Evolutionary conservation across 352 stramenopile species (phyloP).

Genomic region (Phytophthora rubi): DNA sequence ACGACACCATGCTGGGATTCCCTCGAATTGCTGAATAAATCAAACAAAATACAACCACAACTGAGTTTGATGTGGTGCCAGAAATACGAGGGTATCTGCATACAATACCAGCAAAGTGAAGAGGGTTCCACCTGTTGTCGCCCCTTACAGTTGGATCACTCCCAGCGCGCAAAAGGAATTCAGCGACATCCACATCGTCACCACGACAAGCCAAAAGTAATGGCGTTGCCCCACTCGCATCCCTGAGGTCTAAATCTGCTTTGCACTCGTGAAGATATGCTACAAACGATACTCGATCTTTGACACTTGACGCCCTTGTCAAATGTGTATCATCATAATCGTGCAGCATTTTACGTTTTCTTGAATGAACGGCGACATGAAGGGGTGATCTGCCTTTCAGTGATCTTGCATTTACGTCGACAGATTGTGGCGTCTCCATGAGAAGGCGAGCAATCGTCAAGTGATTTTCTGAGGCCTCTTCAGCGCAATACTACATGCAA

Average conservation of each 20-base stretch:
- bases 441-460: conserved; percentile 48
- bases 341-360: not conserved
- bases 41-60: not conserved
- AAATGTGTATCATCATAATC: not conserved
- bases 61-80: not conserved
- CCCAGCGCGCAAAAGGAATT: conserved; percentile 36
- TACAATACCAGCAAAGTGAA: conserved; percentile 56
- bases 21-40: conserved; percentile 34
- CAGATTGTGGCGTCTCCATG: conserved; percentile 20
- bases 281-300: conserved; percentile 33
- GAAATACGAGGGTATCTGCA: not conserved
- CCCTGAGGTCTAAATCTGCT: conserved; percentile 46
- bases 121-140: conserved; percentile 41
- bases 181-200: conserved; percentile 30
- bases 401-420: conserved; percentile 48
- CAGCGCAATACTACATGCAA: conserved; percentile 52
- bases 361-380: conserved; percentile 45
- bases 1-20: conserved; percentile 35
- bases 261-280: conserved; percentile 34
- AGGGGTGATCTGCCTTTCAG: conserved; percentile 62
- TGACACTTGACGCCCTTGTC: not conserved
- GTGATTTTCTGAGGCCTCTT: conserved; percentile 38
- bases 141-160: conserved; percentile 45
- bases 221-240: conserved; percentile 45
- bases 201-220: conserved; percentile 46